Evolutionary conservation across 2,329 filamentous ascomycete species (phyloP).

Genomic region (Knoxdaviesia capensis): DNA sequence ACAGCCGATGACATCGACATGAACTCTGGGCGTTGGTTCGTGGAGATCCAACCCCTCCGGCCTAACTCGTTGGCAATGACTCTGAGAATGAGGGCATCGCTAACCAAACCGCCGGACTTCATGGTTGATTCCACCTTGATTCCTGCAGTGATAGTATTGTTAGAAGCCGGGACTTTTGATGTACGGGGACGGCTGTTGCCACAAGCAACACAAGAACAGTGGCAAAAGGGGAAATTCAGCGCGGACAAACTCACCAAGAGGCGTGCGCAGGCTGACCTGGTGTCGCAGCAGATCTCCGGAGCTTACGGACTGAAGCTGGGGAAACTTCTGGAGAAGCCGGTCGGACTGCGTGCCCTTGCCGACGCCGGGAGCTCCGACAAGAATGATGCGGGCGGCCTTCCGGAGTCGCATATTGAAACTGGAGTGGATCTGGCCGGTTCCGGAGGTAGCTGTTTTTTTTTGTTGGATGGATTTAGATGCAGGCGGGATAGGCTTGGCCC

Average conservation of each 20-base stretch:
- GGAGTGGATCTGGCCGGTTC: too few species aligned
- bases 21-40: slow-evolving; percentile 22
- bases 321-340: slow-evolving; percentile 67
- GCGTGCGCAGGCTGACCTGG: slow-evolving; percentile 78
- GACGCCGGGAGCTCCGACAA: slow-evolving; percentile 88
- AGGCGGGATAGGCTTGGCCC: background rate
- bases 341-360: slow-evolving; percentile 95
- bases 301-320: slow-evolving; percentile 77
- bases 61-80: slow-evolving; percentile 82
- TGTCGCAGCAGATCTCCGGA: slow-evolving; percentile 81
- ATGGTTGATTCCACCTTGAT: slow-evolving; percentile 82
- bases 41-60: slow-evolving; percentile 60
- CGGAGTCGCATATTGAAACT: slow-evolving; percentile 37
- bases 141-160: slow-evolving; percentile 26
- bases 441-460: background rate
- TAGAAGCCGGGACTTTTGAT: background rate
- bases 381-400: slow-evolving; percentile 76
- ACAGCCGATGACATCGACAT: slow-evolving; percentile 26
- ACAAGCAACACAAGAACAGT: background rate
- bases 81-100: slow-evolving; percentile 77
- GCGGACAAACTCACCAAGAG: slow-evolving; percentile 42
- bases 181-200: background rate
- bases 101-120: slow-evolving; percentile 73
- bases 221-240: slow-evolving; percentile 1
- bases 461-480: background rate